Percentiles rank a stretch among this genome's conserved stretches.
phyloP scores from a whole-genome alignment of 257 asterid genomes.

The Cruciata laevipes region DNA sequence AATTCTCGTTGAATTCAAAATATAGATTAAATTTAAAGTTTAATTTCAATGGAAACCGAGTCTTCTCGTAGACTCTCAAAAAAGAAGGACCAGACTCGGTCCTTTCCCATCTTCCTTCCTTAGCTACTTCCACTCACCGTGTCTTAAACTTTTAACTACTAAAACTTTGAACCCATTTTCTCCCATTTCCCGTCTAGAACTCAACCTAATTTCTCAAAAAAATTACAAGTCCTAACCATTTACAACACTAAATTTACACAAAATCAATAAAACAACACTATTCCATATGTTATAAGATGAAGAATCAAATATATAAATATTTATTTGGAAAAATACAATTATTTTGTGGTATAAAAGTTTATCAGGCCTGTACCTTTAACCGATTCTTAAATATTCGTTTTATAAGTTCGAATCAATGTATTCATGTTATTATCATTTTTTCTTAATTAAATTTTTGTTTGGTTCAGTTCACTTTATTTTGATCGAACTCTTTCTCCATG shows the following conservation, averaged over 20 bases:
- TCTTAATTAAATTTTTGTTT: no score
- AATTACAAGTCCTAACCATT: no score
- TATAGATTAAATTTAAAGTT: constrained; percentile 23
- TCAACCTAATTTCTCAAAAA: background rate
- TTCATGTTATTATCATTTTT: no score
- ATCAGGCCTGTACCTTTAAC: no score
- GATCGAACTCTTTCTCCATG: background rate
- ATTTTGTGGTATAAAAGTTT: no score
- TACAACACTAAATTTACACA: no score
- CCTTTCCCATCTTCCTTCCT: constrained; percentile 16
- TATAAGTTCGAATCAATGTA: no score
- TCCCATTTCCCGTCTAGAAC: background rate
- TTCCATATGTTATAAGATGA: background rate
- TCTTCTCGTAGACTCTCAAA: constrained; percentile 52
- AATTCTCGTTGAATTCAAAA: constrained; percentile 19
- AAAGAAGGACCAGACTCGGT: constrained; percentile 21
- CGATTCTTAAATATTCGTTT: no score
- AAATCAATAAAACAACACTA: no score
- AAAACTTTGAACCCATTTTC: constrained; percentile 40
- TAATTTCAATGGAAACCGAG: constrained; percentile 46
- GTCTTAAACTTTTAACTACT: constrained; percentile 27
- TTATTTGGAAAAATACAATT: no score
- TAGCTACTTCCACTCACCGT: constrained; percentile 45
- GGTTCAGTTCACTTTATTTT: no score
- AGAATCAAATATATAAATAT: background rate